A percentile compares a stretch with the other conserved stretches of the same genome.
phyloP scores from a whole-genome alignment of 1,139 yeast species.

The Candida anutae region DNA sequence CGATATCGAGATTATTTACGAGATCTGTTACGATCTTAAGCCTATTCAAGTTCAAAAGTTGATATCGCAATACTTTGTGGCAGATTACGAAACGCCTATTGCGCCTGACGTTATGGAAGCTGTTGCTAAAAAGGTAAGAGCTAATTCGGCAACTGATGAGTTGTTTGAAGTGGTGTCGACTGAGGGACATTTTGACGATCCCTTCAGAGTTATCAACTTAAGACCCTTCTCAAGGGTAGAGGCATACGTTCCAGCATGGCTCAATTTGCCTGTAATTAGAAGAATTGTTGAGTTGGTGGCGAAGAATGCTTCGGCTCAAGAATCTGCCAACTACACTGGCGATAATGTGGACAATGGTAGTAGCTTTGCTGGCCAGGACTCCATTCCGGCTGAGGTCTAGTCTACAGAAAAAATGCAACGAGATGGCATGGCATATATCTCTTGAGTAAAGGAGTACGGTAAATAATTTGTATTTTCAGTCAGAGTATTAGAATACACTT shows the following conservation, averaged over 20 bases:
- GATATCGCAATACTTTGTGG: conserved; percentile 81
- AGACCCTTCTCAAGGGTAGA: conserved; percentile 87
- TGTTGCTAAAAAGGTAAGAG: conserved; percentile 79
- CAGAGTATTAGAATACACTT: too few relatives aligned
- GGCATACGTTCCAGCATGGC: conserved; percentile 94
- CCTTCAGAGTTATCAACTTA: conserved; percentile 78
- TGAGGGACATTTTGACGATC: conserved; percentile 80
- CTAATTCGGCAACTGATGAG: conserved; percentile 52
- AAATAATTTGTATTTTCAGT: too few relatives aligned
- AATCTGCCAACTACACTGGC: conserved; percentile 12
- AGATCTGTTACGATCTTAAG: conserved; percentile 87
- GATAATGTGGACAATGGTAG: too few relatives aligned
- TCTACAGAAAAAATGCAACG: not conserved
- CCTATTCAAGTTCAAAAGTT: conserved; percentile 93
- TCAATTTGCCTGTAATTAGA: conserved; percentile 82
- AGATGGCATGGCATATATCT: too few relatives aligned
- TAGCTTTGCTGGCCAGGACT: too few relatives aligned
- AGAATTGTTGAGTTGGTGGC: conserved; percentile 88
- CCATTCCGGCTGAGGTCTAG: too few relatives aligned
- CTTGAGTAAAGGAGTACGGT: too few relatives aligned
- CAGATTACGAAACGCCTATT: conserved; percentile 93
- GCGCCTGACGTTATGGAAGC: conserved; percentile 76
- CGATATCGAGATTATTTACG: conserved; percentile 89
- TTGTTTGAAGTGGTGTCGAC: conserved; percentile 64
- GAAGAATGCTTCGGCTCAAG: conserved; percentile 56